Evolutionary conservation across 2,329 filamentous ascomycete species (phyloP), one percentile per base, ranked within the genome.

Genomic region (Hypomyces rosellus): DNA sequence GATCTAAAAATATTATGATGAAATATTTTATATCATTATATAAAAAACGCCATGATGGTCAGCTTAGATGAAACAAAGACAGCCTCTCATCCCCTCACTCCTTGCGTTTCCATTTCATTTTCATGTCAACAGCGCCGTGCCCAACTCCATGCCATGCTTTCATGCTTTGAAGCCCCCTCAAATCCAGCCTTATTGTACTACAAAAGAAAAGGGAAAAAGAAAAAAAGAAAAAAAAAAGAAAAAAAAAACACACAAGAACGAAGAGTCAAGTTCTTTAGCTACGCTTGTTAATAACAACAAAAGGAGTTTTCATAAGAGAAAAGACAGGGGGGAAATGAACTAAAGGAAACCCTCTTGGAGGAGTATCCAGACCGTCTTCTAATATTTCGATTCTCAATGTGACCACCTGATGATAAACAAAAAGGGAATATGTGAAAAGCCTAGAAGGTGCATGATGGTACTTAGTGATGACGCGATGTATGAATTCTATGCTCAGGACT

Each of bases 401-500:
- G 9, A 11, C 6, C 25, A 11, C 6, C 25, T 11, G 25, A 30
- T 30, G 8, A n/a, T n/a, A n/a, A n/a, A n/a, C n/a, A 30, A 30
- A 30, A 30, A 3, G 36, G 13, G 16, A 16, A 38, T n/a, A 20
- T 9, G 43, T 33, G 14, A 18, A 18, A n/a, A 9, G 13, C 36
- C 15, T 38, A 16, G 11, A 16, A 6, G 36, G 12, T 38, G 36
- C 14, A 38, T 38, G 9, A 11, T 30, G 25, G 6, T 30, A 8
- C 25, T 3, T 30, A 8, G 25, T 30, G 25, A 30, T 30, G 25
- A 30, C 9, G 9, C 4, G 36, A 38, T 38, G 13, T n/a, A 38
- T n/a, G 36, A n/a, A 38, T n/a, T 39, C 34, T 30, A 50, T 20
- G 46, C 54, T 3, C 48, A 52, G 8, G 37, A 57, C 53, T 74